Conservation (phyloP, 768 basidiomycete species). For the Tephrocybe rancida region DNA sequence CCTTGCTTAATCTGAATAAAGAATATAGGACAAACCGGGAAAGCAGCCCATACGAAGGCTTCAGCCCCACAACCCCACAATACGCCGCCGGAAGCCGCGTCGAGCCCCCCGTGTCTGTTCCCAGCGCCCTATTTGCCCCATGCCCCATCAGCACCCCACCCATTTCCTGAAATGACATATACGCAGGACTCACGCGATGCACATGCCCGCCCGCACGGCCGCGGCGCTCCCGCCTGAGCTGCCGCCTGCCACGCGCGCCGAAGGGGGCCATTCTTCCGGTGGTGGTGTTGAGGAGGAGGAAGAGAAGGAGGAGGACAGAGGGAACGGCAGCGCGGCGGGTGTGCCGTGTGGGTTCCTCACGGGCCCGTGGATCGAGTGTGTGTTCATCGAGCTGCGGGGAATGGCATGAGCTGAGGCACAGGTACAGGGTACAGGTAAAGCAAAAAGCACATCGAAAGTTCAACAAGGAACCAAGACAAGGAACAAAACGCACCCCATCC, state of each 20-base stretch:
- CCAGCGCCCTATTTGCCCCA: slow-evolving; percentile 66
- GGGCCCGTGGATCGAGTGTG: slow-evolving; percentile 72
- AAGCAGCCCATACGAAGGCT: slow-evolving; percentile 92
- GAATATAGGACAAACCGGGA: slow-evolving; percentile 60
- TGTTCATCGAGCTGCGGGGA: slow-evolving; percentile 72
- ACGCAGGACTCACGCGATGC: slow-evolving; percentile 84
- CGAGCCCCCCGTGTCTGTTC: slow-evolving; percentile 96
- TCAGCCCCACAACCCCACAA: slow-evolving; percentile 89
- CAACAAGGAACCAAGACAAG: too few species aligned
- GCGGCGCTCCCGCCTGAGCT: slow-evolving; percentile 96
- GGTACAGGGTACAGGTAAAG: too few species aligned
- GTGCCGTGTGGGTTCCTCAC: slow-evolving; percentile 67
- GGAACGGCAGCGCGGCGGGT: too few species aligned
- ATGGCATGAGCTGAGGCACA: slow-evolving; percentile 10
- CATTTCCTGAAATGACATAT: not conserved
- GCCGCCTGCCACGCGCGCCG: slow-evolving; percentile 89
- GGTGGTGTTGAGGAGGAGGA: too few species aligned
- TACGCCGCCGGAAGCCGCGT: slow-evolving; percentile 92
- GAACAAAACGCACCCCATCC: slow-evolving; percentile 91
- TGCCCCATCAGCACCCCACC: not conserved
- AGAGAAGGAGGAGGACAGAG: too few species aligned
- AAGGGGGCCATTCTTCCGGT: too few species aligned
- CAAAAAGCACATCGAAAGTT: too few species aligned
- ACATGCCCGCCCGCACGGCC: slow-evolving; percentile 84
- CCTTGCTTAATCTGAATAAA: not conserved